A percentile compares a stretch with the other conserved stretches of the same genome.
Evolutionary conservation across 306 rosid species (phyloP).

Genomic region (Vicia sativa): DNA sequence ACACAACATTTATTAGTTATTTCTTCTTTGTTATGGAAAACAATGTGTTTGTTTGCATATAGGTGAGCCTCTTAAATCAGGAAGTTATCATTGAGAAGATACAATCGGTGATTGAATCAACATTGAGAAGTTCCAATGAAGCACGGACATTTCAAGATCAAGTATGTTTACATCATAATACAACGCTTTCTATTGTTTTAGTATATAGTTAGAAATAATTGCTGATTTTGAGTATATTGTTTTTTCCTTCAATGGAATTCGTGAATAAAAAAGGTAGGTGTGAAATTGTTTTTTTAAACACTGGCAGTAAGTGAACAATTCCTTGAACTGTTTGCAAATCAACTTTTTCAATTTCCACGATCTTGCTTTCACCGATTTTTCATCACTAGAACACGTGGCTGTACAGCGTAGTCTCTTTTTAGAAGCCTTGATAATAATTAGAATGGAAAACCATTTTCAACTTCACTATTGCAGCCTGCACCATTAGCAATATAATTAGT

Average conservation of each 20-base stretch:
- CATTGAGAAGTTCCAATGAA: conserved; percentile 82
- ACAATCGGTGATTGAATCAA: conserved; percentile 78
- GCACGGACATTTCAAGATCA: conserved; percentile 76
- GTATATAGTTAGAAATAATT: conserved; percentile 29
- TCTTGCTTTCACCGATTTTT: conserved; percentile 17
- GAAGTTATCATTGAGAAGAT: conserved; percentile 89
- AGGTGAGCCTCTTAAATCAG: conserved; percentile 93
- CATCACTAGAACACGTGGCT: neutral
- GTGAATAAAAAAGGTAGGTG: conserved; percentile 14
- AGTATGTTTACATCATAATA: conserved; percentile 45
- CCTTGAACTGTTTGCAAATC: conserved; percentile 10
- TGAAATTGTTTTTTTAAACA: conserved; percentile 14
- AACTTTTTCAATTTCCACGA: conserved; percentile 9
- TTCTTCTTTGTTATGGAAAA: conserved; percentile 28
- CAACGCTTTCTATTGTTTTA: conserved; percentile 19
- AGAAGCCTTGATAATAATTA: conserved; percentile 7
- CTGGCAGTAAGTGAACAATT: neutral
- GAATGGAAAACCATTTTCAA: conserved; percentile 23
- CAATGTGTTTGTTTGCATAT: conserved; percentile 29
- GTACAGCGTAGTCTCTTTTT: conserved; percentile 7
- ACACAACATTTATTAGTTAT: conserved; percentile 2
- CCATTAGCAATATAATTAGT: conserved; percentile 5
- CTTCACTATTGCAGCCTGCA: conserved; percentile 5
- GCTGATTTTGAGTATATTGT: conserved; percentile 20
- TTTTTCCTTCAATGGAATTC: conserved; percentile 18